These are phyloP conservation scores for Trebouxiophyceae sp. DNA, from an alignment of 163 green algal genomes.

Conservation along the genomic window DNA sequence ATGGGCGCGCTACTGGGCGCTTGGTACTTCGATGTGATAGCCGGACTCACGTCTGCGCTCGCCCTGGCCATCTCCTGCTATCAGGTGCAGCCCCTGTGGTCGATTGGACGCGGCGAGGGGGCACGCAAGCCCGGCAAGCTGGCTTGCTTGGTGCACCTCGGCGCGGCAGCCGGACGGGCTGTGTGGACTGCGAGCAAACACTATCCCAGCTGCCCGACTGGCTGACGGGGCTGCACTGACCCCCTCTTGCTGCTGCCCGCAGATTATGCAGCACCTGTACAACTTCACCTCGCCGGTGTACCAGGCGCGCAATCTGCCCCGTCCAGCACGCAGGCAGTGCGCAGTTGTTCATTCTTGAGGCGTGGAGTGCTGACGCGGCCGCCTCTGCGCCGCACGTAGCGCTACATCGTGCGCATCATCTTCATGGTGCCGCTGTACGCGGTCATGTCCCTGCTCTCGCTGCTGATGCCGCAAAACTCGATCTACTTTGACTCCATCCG, in stretches of 20 bases:
- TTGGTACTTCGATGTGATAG: background rate
- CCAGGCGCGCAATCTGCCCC: conserved; percentile 40
- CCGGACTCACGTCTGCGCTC: background rate
- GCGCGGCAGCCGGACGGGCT: too few species aligned
- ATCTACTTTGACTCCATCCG: conserved; percentile 88
- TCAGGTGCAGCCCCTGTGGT: background rate
- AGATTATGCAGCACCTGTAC: conserved; percentile 79
- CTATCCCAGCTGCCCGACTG: too few species aligned
- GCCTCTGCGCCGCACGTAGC: conserved; percentile 37
- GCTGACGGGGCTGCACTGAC: background rate
- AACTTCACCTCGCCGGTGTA: conserved; percentile 88
- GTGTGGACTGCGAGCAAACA: too few species aligned
- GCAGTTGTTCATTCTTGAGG: background rate
- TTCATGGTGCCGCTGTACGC: conserved; percentile 98
- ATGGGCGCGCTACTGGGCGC: background rate
- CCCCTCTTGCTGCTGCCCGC: conserved; percentile 11
- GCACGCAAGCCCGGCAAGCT: background rate
- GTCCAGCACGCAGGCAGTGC: background rate
- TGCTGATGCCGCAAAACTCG: conserved; percentile 57
- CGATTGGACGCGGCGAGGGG: background rate
- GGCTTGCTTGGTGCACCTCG: background rate
- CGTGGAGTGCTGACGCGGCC: conserved; percentile 1
- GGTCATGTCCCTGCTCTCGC: conserved; percentile 72
- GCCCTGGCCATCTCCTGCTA: background rate
- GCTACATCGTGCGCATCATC: conserved; percentile 97